Percentiles rank a stretch among this genome's conserved stretches.
Conservation (phyloP, 2,329 filamentous ascomycete genomes). For the Claviceps sp. region DNA sequence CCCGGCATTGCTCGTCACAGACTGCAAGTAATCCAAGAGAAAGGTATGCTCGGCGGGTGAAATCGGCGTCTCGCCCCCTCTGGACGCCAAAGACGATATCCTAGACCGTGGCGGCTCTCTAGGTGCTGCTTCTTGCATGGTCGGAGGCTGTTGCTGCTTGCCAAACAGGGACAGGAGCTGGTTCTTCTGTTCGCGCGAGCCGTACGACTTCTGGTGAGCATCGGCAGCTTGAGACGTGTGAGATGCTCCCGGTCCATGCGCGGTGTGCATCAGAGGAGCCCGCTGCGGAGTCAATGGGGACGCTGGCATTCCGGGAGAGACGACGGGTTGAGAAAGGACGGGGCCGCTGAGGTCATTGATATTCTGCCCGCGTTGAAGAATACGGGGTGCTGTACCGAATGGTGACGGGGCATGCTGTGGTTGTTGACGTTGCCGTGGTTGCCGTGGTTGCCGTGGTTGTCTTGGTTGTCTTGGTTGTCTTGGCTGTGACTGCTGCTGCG, state of each 20-base stretch:
- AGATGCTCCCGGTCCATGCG: background rate
- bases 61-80: conserved; percentile 34
- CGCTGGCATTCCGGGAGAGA: conserved; percentile 12
- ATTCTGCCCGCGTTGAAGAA: conserved; percentile 22
- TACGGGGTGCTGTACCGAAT: conserved; percentile 16
- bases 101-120: conserved; percentile 19
- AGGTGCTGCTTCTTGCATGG: background rate
- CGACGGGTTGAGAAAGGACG: background rate
- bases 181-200: conserved; percentile 19
- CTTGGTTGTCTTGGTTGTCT: background rate
- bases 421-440: background rate
- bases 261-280: conserved; percentile 4
- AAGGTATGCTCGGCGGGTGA: conserved; percentile 64
- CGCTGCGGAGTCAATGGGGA: conserved; percentile 10
- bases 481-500: background rate
- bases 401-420: background rate
- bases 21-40: conserved; percentile 60
- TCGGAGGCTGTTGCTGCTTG: conserved; percentile 19
- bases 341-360: conserved; percentile 10
- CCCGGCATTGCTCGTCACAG: conserved; percentile 28
- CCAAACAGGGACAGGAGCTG: conserved; percentile 49
- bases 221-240: background rate
- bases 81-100: conserved; percentile 31
- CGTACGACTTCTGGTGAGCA: conserved; percentile 11
- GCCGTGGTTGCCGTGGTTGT: background rate